phyloP scores from a whole-genome alignment of 106 monocot species.

The Acanthochlamys bracteata region DNA sequence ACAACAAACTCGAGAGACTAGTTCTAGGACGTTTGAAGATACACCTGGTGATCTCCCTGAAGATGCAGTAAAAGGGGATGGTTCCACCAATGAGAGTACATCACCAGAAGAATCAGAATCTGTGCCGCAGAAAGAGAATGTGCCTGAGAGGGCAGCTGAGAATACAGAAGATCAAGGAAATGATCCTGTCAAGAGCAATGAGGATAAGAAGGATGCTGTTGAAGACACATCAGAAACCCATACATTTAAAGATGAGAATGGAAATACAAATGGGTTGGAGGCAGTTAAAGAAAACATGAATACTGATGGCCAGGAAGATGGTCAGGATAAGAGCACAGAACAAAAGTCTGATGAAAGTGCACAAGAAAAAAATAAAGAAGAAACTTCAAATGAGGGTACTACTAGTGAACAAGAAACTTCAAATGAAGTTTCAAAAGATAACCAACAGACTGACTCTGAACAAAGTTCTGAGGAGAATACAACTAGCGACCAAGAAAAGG shows the following conservation, averaged over 20 bases:
- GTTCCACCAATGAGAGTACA: neutral
- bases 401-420: constrained; percentile 5
- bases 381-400: neutral
- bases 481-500: constrained; percentile 12
- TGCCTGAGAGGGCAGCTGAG: constrained; percentile 14
- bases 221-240: constrained; percentile 12
- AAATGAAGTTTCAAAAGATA: constrained; percentile 13
- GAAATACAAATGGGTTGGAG: constrained; percentile 11
- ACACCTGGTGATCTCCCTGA: constrained; percentile 22
- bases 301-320: constrained; percentile 2
- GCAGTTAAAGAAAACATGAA: neutral
- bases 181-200: constrained; percentile 13
- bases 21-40: constrained; percentile 25
- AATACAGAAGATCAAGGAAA: constrained; percentile 27
- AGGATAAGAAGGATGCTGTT: constrained; percentile 7
- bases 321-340: neutral
- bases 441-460: constrained; percentile 14
- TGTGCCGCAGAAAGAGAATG: constrained; percentile 1
- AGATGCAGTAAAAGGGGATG: constrained; percentile 10
- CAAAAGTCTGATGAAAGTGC: neutral
- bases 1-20: constrained; percentile 15
- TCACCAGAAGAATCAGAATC: constrained; percentile 7
- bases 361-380: constrained; percentile 3
- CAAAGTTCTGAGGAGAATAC: constrained; percentile 17
- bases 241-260: constrained; percentile 14